A percentile compares a stretch with the other conserved stretches of the same genome.
Evolutionary conservation across 2,329 filamentous ascomycete genomes (phyloP).

Genomic region (Aspergillus phoenicis): DNA sequence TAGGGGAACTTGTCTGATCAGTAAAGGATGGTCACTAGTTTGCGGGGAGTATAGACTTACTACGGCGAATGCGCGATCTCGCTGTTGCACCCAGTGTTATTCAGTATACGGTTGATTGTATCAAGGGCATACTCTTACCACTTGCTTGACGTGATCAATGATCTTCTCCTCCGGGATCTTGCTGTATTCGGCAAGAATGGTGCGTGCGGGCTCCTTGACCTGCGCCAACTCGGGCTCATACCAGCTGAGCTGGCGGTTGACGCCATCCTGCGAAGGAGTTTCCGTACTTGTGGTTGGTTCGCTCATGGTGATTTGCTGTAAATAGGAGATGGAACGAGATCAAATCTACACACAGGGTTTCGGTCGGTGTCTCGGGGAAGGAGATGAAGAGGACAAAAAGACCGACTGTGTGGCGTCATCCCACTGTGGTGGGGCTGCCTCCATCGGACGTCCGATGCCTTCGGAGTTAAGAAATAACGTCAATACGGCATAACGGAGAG

Average conservation of each 20-base stretch:
- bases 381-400: not conserved
- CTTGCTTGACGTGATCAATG: conserved; percentile 4
- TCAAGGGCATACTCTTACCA: not conserved
- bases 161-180: conserved; percentile 3
- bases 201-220: conserved; percentile 1
- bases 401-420: not conserved
- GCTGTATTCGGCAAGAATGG: conserved; percentile 1
- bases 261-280: not conserved
- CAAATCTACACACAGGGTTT: too few relatives aligned
- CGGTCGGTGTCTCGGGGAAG: not conserved
- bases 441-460: too few relatives aligned
- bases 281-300: not conserved
- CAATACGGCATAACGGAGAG: accelerated
- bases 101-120: not conserved
- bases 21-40: not conserved
- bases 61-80: conserved; percentile 4
- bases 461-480: too few relatives aligned
- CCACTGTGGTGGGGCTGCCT: too few relatives aligned
- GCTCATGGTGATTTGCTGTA: not conserved
- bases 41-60: not conserved
- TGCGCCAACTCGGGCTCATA: not conserved
- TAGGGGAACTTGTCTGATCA: conserved; percentile 1
- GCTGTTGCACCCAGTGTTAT: not conserved
- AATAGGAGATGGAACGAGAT: not conserved
- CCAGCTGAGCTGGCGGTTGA: conserved; percentile 1